Conservation (phyloP, 345 rosid genomes). For the Geranium rotundifolium region DNA sequence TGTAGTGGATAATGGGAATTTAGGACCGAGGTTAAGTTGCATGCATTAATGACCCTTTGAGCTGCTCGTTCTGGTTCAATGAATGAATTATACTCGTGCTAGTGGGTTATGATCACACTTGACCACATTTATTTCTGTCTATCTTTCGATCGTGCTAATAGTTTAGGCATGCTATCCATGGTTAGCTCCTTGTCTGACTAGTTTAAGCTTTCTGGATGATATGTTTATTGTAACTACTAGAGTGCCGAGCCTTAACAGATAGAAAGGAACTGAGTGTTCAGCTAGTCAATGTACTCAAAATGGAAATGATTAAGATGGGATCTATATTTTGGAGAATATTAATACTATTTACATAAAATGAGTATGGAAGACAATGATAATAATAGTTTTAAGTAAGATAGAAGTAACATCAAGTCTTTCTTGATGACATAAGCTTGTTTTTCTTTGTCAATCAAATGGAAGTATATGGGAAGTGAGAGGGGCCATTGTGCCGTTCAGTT, state of each 20-base stretch:
- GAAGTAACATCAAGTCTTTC: too few relatives aligned
- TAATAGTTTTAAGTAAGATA: too few relatives aligned
- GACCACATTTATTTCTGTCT: background rate
- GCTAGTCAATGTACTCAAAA: too few relatives aligned
- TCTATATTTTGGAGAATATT: too few relatives aligned
- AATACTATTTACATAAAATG: too few relatives aligned
- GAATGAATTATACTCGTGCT: background rate
- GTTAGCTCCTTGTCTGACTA: background rate
- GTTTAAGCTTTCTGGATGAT: background rate
- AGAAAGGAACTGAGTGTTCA: background rate
- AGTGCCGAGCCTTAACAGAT: background rate
- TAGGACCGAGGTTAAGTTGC: background rate
- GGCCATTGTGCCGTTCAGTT: too few relatives aligned
- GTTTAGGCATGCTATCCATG: background rate
- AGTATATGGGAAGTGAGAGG: too few relatives aligned
- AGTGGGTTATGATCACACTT: background rate
- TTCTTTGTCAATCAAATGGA: too few relatives aligned
- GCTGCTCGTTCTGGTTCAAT: background rate
- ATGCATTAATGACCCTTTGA: too few relatives aligned
- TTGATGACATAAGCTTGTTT: too few relatives aligned
- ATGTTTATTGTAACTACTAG: background rate
- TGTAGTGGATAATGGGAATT: background rate
- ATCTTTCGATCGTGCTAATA: background rate
- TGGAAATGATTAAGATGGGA: too few relatives aligned
- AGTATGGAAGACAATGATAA: too few relatives aligned